These are phyloP conservation scores for Stylonectria norvegica DNA, from an alignment of 2,329 filamentous ascomycete species.

Conservation along the genomic window DNA sequence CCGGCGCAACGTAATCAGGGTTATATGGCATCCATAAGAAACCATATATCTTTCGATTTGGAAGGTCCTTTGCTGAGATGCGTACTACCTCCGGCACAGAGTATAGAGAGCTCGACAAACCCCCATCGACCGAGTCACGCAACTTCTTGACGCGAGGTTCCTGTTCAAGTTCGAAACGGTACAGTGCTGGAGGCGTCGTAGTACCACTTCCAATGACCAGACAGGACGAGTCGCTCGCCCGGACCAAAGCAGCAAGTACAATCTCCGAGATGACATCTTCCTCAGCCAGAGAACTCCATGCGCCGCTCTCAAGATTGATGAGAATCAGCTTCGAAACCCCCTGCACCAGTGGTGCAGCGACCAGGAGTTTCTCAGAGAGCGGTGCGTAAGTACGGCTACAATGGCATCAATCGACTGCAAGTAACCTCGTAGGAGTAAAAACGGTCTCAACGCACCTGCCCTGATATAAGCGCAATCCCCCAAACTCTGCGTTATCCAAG, in stretches of 20 bases:
- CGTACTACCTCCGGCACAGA: constrained; percentile 38
- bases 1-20: constrained; percentile 37
- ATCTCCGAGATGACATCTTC: constrained; percentile 31
- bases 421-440: constrained; percentile 6
- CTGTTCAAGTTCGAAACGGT: constrained; percentile 32
- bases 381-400: constrained; percentile 39
- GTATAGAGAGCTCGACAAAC: constrained; percentile 29
- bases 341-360: constrained; percentile 32
- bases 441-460: constrained; percentile 31
- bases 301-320: constrained; percentile 35
- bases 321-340: constrained; percentile 35
- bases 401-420: neutral
- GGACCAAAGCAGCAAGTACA: constrained; percentile 32
- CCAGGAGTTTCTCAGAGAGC: constrained; percentile 33
- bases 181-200: constrained; percentile 31
- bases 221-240: constrained; percentile 34
- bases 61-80: constrained; percentile 24
- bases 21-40: constrained; percentile 51
- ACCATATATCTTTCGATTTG: constrained; percentile 37
- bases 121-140: constrained; percentile 33
- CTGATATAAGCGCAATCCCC: constrained; percentile 30
- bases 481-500: constrained; percentile 41
- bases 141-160: constrained; percentile 18
- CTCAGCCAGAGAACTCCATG: constrained; percentile 31
- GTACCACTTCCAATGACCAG: constrained; percentile 38